Conservation (phyloP, 345 rosid species). For the Dimocarpus longan region DNA sequence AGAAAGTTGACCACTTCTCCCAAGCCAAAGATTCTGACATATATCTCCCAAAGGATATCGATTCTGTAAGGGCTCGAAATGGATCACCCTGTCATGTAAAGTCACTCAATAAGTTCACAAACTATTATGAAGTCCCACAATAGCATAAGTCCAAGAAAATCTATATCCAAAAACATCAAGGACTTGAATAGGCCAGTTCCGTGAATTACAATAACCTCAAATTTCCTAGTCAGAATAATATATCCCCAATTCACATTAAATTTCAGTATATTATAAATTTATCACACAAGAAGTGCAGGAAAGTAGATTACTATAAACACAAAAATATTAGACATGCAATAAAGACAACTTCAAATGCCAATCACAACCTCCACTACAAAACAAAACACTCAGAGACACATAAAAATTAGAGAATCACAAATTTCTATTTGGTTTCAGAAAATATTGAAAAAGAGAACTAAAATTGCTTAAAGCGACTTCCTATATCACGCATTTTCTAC, state of each 20-base stretch:
- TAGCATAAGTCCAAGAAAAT: neutral
- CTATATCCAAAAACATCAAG: neutral
- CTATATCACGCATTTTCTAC: neutral
- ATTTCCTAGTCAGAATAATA: neutral
- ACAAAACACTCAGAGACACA: neutral
- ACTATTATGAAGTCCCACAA: neutral
- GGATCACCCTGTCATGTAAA: slow-evolving; percentile 60
- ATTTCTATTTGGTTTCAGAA: neutral
- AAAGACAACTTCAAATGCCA: neutral
- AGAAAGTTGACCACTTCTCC: slow-evolving; percentile 94
- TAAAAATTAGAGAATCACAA: neutral
- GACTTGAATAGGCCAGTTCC: neutral
- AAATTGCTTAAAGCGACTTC: slow-evolving; percentile 7
- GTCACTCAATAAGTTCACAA: neutral
- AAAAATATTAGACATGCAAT: neutral
- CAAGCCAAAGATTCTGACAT: slow-evolving; percentile 79
- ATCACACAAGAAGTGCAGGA: neutral
- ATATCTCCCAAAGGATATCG: slow-evolving; percentile 83
- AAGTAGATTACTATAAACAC: neutral
- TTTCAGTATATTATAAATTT: neutral
- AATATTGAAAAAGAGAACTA: neutral
- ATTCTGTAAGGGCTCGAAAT: slow-evolving; percentile 61
- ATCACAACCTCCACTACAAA: neutral
- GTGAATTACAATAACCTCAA: neutral
- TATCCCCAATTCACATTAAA: neutral